Percentiles rank a stretch among this genome's conserved stretches.
phyloP scores from a whole-genome alignment of 495 filamentous ascomycete species.

The Annulohypoxylon moriforme region DNA sequence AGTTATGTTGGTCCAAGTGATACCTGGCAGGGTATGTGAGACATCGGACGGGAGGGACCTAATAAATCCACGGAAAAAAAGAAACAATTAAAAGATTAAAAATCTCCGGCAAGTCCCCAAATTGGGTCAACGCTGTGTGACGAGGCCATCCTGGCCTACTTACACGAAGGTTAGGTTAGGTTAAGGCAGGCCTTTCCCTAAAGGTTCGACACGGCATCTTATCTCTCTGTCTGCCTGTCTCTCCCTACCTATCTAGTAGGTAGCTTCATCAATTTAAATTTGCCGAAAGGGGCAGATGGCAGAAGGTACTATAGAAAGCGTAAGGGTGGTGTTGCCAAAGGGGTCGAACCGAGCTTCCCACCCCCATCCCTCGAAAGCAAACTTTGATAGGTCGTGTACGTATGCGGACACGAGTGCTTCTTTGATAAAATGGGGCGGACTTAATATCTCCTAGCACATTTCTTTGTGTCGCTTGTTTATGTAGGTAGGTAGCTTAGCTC shows the following conservation, averaged over 20 bases:
- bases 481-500: no score
- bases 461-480: no score
- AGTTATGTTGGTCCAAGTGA: no score
- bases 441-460: slow-evolving; percentile 12
- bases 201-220: slow-evolving; percentile 23
- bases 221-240: not conserved
- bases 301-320: no score
- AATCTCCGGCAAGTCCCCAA: slow-evolving; percentile 35
- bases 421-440: not conserved
- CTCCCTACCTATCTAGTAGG: no score
- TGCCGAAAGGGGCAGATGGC: slow-evolving; percentile 5
- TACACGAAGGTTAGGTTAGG: slow-evolving; percentile 15
- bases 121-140: not conserved
- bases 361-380: not conserved
- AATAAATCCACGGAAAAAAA: slow-evolving; percentile 30
- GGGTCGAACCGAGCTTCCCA: slow-evolving; percentile 1
- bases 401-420: slow-evolving; percentile 23
- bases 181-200: slow-evolving; percentile 20
- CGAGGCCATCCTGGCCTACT: slow-evolving; percentile 20
- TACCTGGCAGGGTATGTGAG: slow-evolving; percentile 21
- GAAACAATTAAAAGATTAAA: not conserved
- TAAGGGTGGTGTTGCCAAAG: no score
- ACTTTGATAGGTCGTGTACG: slow-evolving; percentile 24
- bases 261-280: no score
- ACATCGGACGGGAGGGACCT: slow-evolving; percentile 39